A percentile compares a stretch with the other conserved stretches of the same genome.
Evolutionary conservation across 257 asterid genomes (phyloP).

Genomic region (Buddleja alternifolia): DNA sequence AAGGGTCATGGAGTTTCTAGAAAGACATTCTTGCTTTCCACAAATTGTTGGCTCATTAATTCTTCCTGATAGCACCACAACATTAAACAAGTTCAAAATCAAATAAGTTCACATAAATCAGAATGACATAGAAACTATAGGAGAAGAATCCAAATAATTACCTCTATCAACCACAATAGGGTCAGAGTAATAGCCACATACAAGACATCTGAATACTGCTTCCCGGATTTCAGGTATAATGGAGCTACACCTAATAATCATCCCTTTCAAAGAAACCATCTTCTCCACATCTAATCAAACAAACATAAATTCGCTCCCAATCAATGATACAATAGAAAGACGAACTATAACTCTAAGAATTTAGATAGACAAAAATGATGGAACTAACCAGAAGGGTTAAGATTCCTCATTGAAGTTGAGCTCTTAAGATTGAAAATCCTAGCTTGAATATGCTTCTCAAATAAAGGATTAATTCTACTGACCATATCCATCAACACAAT

Average conservation of each 20-base stretch:
- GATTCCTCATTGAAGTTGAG: conserved; percentile 87
- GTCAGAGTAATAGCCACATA: conserved; percentile 91
- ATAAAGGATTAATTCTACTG: conserved; percentile 67
- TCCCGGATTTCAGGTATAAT: conserved; percentile 97
- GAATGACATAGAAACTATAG: conserved; percentile 8
- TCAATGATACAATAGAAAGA: background rate
- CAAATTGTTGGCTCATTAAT: conserved; percentile 79
- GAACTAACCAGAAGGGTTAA: conserved; percentile 90
- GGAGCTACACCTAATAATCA: conserved; percentile 94
- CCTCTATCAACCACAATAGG: conserved; percentile 94
- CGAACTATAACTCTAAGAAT: background rate
- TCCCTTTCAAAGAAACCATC: conserved; percentile 95
- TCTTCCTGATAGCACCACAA: conserved; percentile 61
- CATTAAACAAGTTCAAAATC: conserved; percentile 13
- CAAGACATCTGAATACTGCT: conserved; percentile 93
- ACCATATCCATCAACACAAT: conserved; percentile 94
- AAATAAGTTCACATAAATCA: background rate
- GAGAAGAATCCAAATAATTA: conserved; percentile 29
- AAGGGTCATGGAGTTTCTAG: conserved; percentile 87
- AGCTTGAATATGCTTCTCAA: conserved; percentile 93
- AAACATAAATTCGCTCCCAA: background rate
- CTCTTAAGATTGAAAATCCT: conserved; percentile 83
- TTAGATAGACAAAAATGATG: background rate
- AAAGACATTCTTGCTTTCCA: conserved; percentile 84
- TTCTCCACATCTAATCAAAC: conserved; percentile 82